A percentile compares a stretch with the other conserved stretches of the same genome.
These are phyloP conservation scores for Dactylellina haptotyla DNA, from an alignment of 2,329 filamentous ascomycete genomes.

Conservation along the genomic window DNA sequence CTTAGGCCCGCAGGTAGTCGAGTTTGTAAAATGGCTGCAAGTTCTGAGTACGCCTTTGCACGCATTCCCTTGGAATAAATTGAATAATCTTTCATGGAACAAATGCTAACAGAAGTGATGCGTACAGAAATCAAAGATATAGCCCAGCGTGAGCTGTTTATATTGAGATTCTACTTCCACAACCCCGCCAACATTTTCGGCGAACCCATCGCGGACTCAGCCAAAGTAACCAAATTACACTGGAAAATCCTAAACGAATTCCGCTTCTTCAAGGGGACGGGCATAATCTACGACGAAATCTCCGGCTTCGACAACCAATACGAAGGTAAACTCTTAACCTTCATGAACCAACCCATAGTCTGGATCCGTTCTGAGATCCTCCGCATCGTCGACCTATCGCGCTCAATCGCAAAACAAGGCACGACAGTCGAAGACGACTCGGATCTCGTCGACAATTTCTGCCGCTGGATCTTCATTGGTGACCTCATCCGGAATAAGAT, in stretches of 20 bases:
- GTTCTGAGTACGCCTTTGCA: slow-evolving; percentile 26
- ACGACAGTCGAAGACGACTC: slow-evolving; percentile 6
- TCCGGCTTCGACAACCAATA: slow-evolving; percentile 6
- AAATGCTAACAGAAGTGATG: too few relatives aligned
- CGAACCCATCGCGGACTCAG: slow-evolving; percentile 2
- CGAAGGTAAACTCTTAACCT: not conserved
- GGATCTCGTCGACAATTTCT: slow-evolving; percentile 32
- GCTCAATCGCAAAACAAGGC: slow-evolving; percentile 13
- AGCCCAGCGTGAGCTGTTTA: slow-evolving; percentile 6
- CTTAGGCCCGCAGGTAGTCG: slow-evolving; percentile 11
- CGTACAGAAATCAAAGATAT: slow-evolving; percentile 37
- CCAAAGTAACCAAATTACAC: slow-evolving; percentile 1
- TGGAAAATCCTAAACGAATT: slow-evolving; percentile 9
- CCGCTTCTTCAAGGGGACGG: slow-evolving; percentile 20
- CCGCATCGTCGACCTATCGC: slow-evolving; percentile 12
- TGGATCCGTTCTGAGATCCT: slow-evolving; percentile 37
- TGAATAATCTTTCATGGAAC: not conserved
- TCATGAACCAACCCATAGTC: slow-evolving; percentile 39
- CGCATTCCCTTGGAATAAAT: not conserved
- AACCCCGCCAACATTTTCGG: slow-evolving; percentile 17
- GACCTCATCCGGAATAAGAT: slow-evolving; percentile 26
- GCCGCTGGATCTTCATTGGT: slow-evolving; percentile 25
- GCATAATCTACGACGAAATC: slow-evolving; percentile 11
- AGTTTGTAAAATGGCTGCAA: slow-evolving; percentile 32
- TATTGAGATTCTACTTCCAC: slow-evolving; percentile 3